Percentiles rank a stretch among this genome's conserved stretches.
These are phyloP conservation scores for Nemania sp. DNA, from an alignment of 2,329 filamentous ascomycete species.

Conservation along the genomic window DNA sequence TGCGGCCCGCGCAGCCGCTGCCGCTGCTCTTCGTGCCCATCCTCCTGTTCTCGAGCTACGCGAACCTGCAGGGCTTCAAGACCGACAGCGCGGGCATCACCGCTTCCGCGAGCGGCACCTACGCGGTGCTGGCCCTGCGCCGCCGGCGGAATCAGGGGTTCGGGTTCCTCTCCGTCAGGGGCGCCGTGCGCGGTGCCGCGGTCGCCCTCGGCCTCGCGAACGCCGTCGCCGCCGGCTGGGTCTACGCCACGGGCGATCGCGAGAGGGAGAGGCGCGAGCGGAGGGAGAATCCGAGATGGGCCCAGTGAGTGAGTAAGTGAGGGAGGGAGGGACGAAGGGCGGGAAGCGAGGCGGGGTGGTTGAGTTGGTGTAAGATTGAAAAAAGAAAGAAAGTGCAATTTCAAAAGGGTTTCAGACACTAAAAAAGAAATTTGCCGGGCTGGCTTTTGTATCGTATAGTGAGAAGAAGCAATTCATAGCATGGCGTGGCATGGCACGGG, in stretches of 20 bases:
- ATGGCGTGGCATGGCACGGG: not conserved
- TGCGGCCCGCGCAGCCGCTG: conserved; percentile 55
- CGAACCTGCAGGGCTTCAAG: conserved; percentile 63
- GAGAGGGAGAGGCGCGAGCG: conserved; percentile 55
- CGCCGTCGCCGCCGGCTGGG: conserved; percentile 54
- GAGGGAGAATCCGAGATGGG: conserved; percentile 57
- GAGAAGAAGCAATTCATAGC: too few relatives aligned
- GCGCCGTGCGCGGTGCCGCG: conserved; percentile 55
- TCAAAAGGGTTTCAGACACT: not conserved
- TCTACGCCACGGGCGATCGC: conserved; percentile 57
- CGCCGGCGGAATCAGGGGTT: conserved; percentile 44
- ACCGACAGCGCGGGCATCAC: conserved; percentile 61
- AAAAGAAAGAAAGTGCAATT: too few relatives aligned
- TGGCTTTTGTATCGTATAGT: not conserved
- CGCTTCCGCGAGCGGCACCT: conserved; percentile 61
- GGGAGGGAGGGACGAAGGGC: conserved; percentile 1
- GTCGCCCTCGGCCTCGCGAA: conserved; percentile 56
- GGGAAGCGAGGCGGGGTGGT: too few relatives aligned
- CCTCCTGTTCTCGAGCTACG: conserved; percentile 61
- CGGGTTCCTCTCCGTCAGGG: conserved; percentile 52
- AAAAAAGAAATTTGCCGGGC: conserved; percentile 4
- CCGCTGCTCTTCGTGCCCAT: conserved; percentile 57
- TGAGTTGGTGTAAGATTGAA: too few relatives aligned
- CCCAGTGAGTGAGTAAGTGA: conserved; percentile 43
- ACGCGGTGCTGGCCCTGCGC: conserved; percentile 59